These are phyloP conservation scores for carrot (Daucus carota) DNA, from an alignment of 129 eudicot species.

Conservation along the genomic window DNA sequence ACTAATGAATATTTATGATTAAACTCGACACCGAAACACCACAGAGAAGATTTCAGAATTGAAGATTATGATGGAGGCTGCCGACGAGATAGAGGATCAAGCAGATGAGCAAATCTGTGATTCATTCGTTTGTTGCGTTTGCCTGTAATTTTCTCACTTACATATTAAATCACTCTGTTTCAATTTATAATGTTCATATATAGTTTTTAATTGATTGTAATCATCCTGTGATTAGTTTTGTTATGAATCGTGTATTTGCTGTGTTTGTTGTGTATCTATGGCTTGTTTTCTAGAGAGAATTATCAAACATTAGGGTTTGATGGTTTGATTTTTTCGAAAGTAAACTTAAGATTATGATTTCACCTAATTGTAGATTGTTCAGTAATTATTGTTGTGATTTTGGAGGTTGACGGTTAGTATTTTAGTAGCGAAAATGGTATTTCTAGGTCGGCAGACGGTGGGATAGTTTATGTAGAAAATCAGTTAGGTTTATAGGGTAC, in stretches of 20 bases:
- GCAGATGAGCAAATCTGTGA: constrained; percentile 44
- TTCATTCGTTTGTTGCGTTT: constrained; percentile 53
- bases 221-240: background rate
- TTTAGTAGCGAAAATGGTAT: background rate
- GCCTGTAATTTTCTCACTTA: constrained; percentile 32
- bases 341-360: background rate
- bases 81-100: constrained; percentile 18
- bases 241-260: background rate
- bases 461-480: too few species aligned
- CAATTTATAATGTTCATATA: background rate
- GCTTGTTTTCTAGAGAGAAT: background rate
- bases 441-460: background rate
- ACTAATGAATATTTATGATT: background rate
- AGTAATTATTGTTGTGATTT: background rate
- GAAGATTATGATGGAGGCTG: constrained; percentile 3
- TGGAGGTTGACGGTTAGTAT: background rate
- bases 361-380: background rate
- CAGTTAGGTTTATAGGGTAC: background rate
- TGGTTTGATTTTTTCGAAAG: background rate
- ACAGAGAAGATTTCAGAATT: background rate
- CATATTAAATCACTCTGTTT: background rate
- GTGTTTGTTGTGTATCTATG: background rate
- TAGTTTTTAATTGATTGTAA: background rate
- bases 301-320: background rate
- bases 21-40: constrained; percentile 4